These are phyloP conservation scores for Cyclotella kingstonii DNA, from an alignment of 108 stramenopile genomes.

Conservation along the genomic window DNA sequence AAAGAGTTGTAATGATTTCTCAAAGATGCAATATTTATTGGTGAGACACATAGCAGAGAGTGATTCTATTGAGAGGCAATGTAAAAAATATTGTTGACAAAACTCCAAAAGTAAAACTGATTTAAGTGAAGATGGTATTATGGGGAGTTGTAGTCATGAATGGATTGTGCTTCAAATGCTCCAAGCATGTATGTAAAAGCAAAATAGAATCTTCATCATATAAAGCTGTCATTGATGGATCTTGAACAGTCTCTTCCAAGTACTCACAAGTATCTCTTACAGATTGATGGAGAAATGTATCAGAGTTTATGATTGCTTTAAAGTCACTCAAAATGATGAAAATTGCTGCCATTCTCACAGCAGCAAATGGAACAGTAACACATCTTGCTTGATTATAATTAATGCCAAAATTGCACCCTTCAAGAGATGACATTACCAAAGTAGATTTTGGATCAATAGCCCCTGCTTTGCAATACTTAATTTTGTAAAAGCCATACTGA, in stretches of 20 bases:
- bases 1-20: too few species aligned
- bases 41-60: too few species aligned
- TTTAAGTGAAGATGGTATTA: too few species aligned
- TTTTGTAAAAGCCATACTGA: slow-evolving; percentile 3
- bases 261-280: background rate
- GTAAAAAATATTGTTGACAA: too few species aligned
- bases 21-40: too few species aligned
- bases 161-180: slow-evolving; percentile 15
- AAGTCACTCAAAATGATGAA: slow-evolving; percentile 12
- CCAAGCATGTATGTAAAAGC: slow-evolving; percentile 15
- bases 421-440: background rate
- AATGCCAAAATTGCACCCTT: background rate
- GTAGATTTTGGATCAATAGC: background rate
- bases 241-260: background rate
- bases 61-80: too few species aligned
- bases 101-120: too few species aligned
- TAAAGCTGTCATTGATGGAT: background rate
- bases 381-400: background rate
- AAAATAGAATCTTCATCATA: slow-evolving; percentile 8
- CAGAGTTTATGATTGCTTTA: slow-evolving; percentile 6
- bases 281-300: slow-evolving; percentile 6
- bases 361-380: slow-evolving; percentile 12
- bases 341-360: slow-evolving; percentile 10
- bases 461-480: slow-evolving; percentile 3
- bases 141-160: background rate